A percentile compares a stretch with the other conserved stretches of the same genome.
Evolutionary conservation across 164 flowering plant genomes (phyloP).

Genomic region (Chimonanthus salicifolius): DNA sequence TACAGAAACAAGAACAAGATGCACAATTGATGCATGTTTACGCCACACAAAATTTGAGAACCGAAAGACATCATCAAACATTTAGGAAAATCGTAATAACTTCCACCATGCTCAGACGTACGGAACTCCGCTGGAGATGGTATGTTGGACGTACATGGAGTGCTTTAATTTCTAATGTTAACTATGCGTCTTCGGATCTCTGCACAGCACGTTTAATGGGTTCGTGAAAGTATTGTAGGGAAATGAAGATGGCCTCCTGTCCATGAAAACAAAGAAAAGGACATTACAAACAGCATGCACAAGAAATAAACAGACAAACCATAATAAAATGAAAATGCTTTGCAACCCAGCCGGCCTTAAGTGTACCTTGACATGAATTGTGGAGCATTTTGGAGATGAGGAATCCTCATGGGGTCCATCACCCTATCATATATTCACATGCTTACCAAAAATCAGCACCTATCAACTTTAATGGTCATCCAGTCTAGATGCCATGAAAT

Average conservation of each 20-base stretch:
- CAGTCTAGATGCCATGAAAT: no score
- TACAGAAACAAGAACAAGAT: neutral
- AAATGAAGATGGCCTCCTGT: slow-evolving; percentile 15
- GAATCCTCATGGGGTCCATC: no score
- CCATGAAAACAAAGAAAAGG: neutral
- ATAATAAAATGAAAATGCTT: no score
- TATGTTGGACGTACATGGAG: neutral
- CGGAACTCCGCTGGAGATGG: neutral
- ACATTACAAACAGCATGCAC: neutral
- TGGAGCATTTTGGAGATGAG: no score
- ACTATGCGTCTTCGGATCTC: neutral
- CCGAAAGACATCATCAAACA: neutral
- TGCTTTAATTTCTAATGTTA: no score
- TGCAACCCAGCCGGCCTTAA: no score
- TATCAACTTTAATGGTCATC: no score
- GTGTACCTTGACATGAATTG: no score
- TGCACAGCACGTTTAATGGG: slow-evolving; percentile 9
- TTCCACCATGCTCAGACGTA: neutral
- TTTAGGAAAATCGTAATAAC: neutral
- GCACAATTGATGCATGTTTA: neutral
- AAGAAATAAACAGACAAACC: no score
- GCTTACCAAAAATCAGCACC: no score
- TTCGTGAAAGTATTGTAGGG: slow-evolving; percentile 13
- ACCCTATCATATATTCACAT: no score
- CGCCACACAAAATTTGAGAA: neutral